These are phyloP conservation scores for Blastobotrys terrestris DNA, from an alignment of 805 yeast species.

Conservation along the genomic window DNA sequence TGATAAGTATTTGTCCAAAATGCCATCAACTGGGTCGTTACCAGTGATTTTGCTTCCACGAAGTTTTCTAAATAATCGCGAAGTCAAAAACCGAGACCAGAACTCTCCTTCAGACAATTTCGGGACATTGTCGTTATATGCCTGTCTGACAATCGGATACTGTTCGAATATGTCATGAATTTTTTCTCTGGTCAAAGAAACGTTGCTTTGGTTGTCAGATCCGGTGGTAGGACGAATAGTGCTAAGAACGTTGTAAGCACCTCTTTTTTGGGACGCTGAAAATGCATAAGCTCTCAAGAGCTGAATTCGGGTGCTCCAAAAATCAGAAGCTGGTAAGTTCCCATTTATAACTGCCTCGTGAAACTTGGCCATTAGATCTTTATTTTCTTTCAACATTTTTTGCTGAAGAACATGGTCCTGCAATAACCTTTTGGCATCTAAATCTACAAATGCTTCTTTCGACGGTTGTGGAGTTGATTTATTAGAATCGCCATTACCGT, in stretches of 20 bases:
- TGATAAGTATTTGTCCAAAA: constrained; percentile 77
- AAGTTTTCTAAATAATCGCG: constrained; percentile 77
- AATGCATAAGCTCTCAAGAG: constrained; percentile 80
- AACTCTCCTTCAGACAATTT: constrained; percentile 83
- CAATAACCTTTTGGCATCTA: constrained; percentile 54
- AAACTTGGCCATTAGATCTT: constrained; percentile 63
- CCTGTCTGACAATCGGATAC: constrained; percentile 84
- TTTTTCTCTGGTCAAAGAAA: constrained; percentile 83
- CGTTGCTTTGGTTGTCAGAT: constrained; percentile 87
- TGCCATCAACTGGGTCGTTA: constrained; percentile 74
- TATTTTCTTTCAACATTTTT: constrained; percentile 61
- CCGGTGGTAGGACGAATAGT: constrained; percentile 93
- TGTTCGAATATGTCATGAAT: constrained; percentile 86
- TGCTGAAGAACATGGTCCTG: constrained; percentile 76
- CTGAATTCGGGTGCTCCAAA: constrained; percentile 81
- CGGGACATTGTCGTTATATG: constrained; percentile 89
- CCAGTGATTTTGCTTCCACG: constrained; percentile 80
- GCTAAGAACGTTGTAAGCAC: constrained; percentile 89
- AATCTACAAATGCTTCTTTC: constrained; percentile 26
- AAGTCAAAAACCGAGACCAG: constrained; percentile 93
- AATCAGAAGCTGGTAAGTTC: constrained; percentile 71
- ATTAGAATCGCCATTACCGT: constrained; percentile 25
- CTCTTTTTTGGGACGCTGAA: constrained; percentile 75
- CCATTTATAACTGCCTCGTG: constrained; percentile 73
- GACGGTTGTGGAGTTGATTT: constrained; percentile 7